A percentile compares a stretch with the other conserved stretches of the same genome.
Conservation (phyloP, 164 flowering plant genomes). For the Amborella trichopoda region DNA sequence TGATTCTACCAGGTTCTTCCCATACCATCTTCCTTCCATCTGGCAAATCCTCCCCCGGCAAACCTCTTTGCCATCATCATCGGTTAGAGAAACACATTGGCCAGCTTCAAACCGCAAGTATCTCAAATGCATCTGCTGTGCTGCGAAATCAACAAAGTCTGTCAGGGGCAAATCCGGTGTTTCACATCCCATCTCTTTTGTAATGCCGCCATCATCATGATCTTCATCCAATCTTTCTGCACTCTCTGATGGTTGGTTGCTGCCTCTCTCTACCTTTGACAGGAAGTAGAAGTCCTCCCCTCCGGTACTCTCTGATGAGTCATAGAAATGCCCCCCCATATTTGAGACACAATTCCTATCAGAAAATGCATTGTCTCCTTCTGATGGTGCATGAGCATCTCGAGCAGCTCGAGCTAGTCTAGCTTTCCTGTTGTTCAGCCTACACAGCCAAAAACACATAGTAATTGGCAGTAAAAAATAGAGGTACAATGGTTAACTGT, state of each 20-base stretch:
- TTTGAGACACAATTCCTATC: slow-evolving; percentile 37
- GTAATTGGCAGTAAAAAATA: too few species aligned
- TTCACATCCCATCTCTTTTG: slow-evolving; percentile 12
- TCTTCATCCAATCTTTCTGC: slow-evolving; percentile 4
- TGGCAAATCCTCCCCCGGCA: slow-evolving; percentile 53
- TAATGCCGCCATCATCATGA: slow-evolving; percentile 9
- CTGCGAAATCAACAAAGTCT: slow-evolving; percentile 13
- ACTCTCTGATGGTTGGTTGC: slow-evolving; percentile 13
- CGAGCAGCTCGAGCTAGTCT: slow-evolving; percentile 72
- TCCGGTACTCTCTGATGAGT: slow-evolving; percentile 45
- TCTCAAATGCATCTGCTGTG: slow-evolving; percentile 17
- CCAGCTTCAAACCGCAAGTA: slow-evolving; percentile 33
- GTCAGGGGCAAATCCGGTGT: slow-evolving; percentile 11
- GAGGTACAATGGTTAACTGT: too few species aligned
- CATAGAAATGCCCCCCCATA: slow-evolving; percentile 14
- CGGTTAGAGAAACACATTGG: slow-evolving; percentile 37
- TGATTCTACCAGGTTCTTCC: slow-evolving; percentile 38
- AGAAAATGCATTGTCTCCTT: slow-evolving; percentile 34
- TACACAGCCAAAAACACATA: slow-evolving; percentile 17
- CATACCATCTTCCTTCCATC: slow-evolving; percentile 57
- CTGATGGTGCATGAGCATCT: slow-evolving; percentile 46
- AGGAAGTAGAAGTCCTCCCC: slow-evolving; percentile 28
- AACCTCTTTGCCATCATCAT: slow-evolving; percentile 38
- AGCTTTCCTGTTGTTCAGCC: slow-evolving; percentile 95
- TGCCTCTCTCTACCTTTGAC: slow-evolving; percentile 17